A percentile compares a stretch with the other conserved stretches of the same genome.
phyloP scores from a whole-genome alignment of 75 land plant genomes.

The Ceratopteris richardii region DNA sequence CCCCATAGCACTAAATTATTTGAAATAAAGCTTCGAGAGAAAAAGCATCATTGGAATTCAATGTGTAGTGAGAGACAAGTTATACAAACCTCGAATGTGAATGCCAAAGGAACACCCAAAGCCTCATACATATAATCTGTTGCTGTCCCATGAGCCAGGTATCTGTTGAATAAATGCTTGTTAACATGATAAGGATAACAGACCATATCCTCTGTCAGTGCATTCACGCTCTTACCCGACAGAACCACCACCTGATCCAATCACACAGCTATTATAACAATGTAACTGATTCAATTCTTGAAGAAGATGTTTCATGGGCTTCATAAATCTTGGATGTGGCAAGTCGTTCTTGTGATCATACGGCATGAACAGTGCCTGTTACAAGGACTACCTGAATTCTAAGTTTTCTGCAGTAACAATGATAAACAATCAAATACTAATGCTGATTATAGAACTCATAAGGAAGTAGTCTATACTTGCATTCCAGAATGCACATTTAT shows the following conservation, averaged over 20 bases:
- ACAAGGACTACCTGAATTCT: constrained; percentile 1
- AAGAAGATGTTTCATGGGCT: constrained; percentile 49
- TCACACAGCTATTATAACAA: constrained; percentile 62
- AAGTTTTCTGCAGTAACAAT: background rate
- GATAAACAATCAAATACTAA: background rate
- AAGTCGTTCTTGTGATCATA: constrained; percentile 79
- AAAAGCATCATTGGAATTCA: too few species aligned
- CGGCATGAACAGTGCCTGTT: constrained; percentile 95
- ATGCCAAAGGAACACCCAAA: constrained; percentile 68
- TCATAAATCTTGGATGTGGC: constrained; percentile 46
- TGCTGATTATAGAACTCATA: too few species aligned
- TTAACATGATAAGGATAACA: background rate
- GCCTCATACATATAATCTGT: constrained; percentile 91
- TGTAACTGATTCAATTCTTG: constrained; percentile 57
- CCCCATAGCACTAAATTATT: too few species aligned
- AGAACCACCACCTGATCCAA: constrained; percentile 97
- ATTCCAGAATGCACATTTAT: constrained; percentile 99
- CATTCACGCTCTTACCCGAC: constrained; percentile 55
- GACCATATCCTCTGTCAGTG: background rate
- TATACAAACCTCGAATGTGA: constrained; percentile 86
- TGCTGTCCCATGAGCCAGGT: constrained; percentile 93
- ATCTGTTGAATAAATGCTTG: constrained; percentile 34
- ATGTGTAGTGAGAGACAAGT: too few species aligned
- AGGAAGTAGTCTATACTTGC: constrained; percentile 86
- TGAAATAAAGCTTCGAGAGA: too few species aligned